Evolutionary conservation across 2,329 filamentous ascomycete species (phyloP), one percentile per base, ranked within the genome.

Genomic region (Monosporascus sp.): DNA sequence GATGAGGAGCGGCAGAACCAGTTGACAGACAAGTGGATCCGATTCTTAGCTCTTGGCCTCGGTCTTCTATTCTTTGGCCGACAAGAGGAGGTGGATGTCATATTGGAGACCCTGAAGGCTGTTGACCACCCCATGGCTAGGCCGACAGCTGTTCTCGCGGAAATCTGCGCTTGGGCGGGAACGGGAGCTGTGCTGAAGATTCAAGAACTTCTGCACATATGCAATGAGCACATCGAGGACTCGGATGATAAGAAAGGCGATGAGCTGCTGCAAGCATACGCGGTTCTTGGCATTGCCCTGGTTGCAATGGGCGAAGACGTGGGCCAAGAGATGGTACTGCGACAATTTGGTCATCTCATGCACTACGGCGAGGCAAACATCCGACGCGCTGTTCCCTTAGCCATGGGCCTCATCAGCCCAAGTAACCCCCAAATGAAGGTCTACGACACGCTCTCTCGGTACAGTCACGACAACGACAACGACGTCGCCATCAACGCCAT

Each of bases 351-450:
- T 48, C 94, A 99, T 70, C 80, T 99, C 55, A 99, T 99, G 94
- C 94, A 99, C 75, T 99, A 99, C 66, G 94, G 95, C 58, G 93
- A 97, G 71, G 82, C 92, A 67, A 97, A 99, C 69, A 99, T 99
- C 64, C 88, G 94, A 57, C 94, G 94, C 68, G 93, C 92, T 20
- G 94, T 99, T 31, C 94, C 94, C 37, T 80, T 99, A 51, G 94
- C 94, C 25, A 95, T 99, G 90, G 95, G 92, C 65, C 81, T 99
- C 51, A 87, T 99, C 67, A 96, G 90, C 73, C 90, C 95, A 14
- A 97, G 91, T 75, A 99, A 99, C 75, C 94, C 94, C 11, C 95
- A 99, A 71, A 99, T 99, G 93, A 99, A 97, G 80, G 89, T 99
- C 47, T 99, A 99, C 76, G 94, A 99, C 71, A 99, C 94, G 1